Base-by-base conservation (phyloP, 2,329 filamentous ascomycete genomes). In the Cyanodermella asteris region DNA sequence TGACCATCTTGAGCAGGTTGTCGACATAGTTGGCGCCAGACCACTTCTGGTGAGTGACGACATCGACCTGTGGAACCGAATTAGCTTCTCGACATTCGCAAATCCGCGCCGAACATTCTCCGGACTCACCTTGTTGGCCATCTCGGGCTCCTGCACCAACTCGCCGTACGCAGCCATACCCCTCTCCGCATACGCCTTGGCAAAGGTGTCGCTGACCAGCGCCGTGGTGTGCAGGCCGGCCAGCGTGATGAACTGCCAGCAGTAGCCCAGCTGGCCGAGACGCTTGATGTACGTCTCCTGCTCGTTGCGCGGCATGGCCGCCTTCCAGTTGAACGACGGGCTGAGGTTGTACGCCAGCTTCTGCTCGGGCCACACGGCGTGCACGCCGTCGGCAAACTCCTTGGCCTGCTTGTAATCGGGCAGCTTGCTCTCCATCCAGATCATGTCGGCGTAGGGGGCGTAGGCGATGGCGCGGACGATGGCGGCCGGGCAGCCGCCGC, bases 241-340 rank as follows among this genome's bases (percentile, higher is more conserved):
- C 23, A 97, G 68, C n/a, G 87, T 97, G 59, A 97, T 97, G 62
- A 97, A 97, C 53, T 97, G 87, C 87, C 87, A 97, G 67, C 80
- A 91, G 66, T 97, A 97, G 34, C 87, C 87, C 24, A 97, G 66
- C 34, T 57, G 44, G 32, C 72, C 81, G 20, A 97, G 74, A 20
- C 87, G 77, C 34, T 71, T 60, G 57, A 97, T 97, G 58, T 94
- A 97, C 12, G 87, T 97, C 57, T 91, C 80, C 56, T 97, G 87
- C 49, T 94, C 84, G 26, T 64, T 61, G 36, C 75, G 69, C 22
- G 78, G 64, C 82, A 93, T 93, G 40, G 84, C 87, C 30, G 81
- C 64, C 61, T 94, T 94, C 87, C 87, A 97, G 68, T 97, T 97
- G 73, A 97, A 97, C 4, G 81, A 91, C 16, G 87, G 87, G 0